Evolutionary conservation across 169 alveolate genomes (phyloP), one percentile per base, ranked within the genome.

Genomic region (Plasmodium gonderi): DNA sequence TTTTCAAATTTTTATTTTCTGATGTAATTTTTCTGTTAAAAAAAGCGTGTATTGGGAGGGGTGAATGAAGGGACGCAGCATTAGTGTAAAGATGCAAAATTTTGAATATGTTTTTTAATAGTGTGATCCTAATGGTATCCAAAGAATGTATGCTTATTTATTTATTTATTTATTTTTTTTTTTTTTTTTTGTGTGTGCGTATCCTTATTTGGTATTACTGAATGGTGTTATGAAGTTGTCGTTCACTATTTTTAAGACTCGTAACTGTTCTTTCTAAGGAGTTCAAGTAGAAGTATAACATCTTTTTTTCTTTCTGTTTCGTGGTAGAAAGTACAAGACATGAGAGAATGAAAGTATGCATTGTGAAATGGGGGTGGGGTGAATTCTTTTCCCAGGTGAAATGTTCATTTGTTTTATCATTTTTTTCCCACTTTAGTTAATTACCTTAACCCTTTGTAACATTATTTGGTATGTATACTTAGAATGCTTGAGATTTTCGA

Each of bases 361-460:
- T 40, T 42, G 51, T 42, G 40, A 12, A 5, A 8, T 60, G 72
- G 17, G 12, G 38, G 26, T 1, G 36, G 40, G 17, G 17, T 60
- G 72, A 36, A 36, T n/a, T n/a, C n/a, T 12, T 23, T 60, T 60
- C n/a, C 38, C n/a, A 3, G 72, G 36, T 2, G 40, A 60, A 8
- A 4, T 14, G 72, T 36, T 36, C 26, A 23, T 17, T 54, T 3
- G 0, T 31, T 60, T 60, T 6, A n/a, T 20, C 72, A 20, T 60
- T 60, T 60, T 6, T 9, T 36, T 23, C 33, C 72, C 40, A 5
- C 11, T n/a, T 3, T 29, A 1, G 72, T 9, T 60, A 60, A 29
- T 5, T 60, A 85, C 92, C 85, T 85, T 85, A 29, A 85, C 49
- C 45, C 92, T 38, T 54, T 85, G 92, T 64, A 85, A 51, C 92